These are phyloP conservation scores for Immersiporthe knoxdaviesiana DNA, from an alignment of 2,329 filamentous ascomycete genomes.

Conservation along the genomic window DNA sequence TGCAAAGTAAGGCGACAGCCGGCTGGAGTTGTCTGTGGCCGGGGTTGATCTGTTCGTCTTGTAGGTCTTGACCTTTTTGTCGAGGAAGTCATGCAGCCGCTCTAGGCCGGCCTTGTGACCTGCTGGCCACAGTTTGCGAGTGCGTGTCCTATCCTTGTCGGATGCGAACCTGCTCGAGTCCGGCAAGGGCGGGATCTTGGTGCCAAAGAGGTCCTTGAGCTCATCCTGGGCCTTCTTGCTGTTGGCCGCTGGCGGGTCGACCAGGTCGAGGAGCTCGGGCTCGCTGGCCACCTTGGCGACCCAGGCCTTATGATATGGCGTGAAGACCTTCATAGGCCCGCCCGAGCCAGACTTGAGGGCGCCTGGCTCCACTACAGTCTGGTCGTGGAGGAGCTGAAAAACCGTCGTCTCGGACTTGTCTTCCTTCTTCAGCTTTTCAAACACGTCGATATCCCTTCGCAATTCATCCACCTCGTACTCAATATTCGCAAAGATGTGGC, in stretches of 20 bases:
- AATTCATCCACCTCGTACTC: slow-evolving; percentile 37
- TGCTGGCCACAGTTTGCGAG: slow-evolving; percentile 42
- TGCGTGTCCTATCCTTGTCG: slow-evolving; percentile 37
- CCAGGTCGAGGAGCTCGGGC: slow-evolving; percentile 51
- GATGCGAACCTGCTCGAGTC: slow-evolving; percentile 39
- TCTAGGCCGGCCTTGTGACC: slow-evolving; percentile 39
- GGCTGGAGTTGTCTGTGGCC: slow-evolving; percentile 40
- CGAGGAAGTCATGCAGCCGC: slow-evolving; percentile 38
- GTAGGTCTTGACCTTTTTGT: slow-evolving; percentile 39
- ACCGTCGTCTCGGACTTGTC: neutral
- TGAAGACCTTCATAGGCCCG: slow-evolving; percentile 34
- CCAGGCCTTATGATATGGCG: slow-evolving; percentile 36
- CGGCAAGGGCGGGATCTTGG: slow-evolving; percentile 36
- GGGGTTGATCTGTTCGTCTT: slow-evolving; percentile 38
- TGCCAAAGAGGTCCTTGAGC: slow-evolving; percentile 35
- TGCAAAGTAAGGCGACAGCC: slow-evolving; percentile 41
- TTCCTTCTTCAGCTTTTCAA: slow-evolving; percentile 28
- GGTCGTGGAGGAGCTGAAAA: slow-evolving; percentile 33
- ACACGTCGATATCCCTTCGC: slow-evolving; percentile 33
- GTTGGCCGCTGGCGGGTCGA: slow-evolving; percentile 35
- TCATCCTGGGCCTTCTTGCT: slow-evolving; percentile 39
- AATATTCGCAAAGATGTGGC: slow-evolving; percentile 34
- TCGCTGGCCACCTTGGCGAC: slow-evolving; percentile 47
- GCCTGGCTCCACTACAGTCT: slow-evolving; percentile 33
- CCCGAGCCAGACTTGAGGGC: slow-evolving; percentile 31